Base-by-base conservation (phyloP, 257 asterid species). In the Paraleonurus japonicus region DNA sequence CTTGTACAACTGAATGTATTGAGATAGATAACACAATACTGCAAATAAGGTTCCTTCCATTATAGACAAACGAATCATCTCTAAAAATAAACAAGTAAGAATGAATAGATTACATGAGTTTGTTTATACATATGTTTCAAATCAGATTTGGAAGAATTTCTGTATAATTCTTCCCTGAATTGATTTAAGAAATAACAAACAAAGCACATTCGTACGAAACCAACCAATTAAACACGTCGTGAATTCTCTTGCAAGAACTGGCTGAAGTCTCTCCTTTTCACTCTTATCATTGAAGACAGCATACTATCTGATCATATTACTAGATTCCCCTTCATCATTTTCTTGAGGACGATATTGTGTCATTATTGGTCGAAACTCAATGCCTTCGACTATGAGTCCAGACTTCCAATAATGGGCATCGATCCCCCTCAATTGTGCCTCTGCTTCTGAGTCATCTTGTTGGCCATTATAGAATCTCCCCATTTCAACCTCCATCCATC, bases 401-500 rank as follows among this genome's bases (percentile, higher is more conserved):
- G 33, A 7, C 63, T 65, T 75, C 6, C 48, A 33, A 24, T 27
- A 16, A 17, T 45, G 76, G 2, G 15, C 2, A 4, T 16, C 0
- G 4, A 27, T 63, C 70, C 77, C 79, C 55, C 55, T 45, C 30
- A 74, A 65, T 13, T 76, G 57, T 15, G 82, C 82, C 65, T 78
- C 84, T n/a, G 61, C 76, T 43, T 75, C 80, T 16, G 74, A 81
- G 0, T 41, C 61, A 65, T 28, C 77, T 12, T 75, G 77, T 15
- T 9, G n/a, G 1, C 59, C 66, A 30, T 71, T 76, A 5, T 70
- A 62, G n/a, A 81, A 76, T 17, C 55, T 58, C 4, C 81, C 86
- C 78, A 81, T 2, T 16, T 76, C 72, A 24, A 76, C 11, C 61
- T 84, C 85, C 81, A 66, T 61, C 88, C 81, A 76, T 17, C 81